These are phyloP conservation scores for Candida boleticola DNA, from an alignment of 805 yeast genomes.

Conservation along the genomic window DNA sequence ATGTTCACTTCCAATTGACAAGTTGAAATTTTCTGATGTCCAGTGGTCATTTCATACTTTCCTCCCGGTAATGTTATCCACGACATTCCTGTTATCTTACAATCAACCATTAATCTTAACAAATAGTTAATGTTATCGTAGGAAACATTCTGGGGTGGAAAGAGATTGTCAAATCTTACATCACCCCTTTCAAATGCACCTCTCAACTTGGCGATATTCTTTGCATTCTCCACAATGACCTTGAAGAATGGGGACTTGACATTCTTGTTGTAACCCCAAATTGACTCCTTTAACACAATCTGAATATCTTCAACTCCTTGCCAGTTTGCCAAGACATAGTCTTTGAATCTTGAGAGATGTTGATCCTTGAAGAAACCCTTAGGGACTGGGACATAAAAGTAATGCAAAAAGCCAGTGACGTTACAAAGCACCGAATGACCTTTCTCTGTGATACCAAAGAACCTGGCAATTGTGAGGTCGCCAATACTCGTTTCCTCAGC, in stretches of 20 bases:
- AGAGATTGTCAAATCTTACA: slow-evolving; percentile 59
- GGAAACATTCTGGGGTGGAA: slow-evolving; percentile 62
- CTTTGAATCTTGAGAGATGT: slow-evolving; percentile 43
- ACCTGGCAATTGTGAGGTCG: slow-evolving; percentile 65
- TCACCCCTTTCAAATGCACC: slow-evolving; percentile 83
- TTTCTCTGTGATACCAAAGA: slow-evolving; percentile 87
- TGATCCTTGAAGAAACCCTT: slow-evolving; percentile 62
- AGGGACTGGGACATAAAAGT: slow-evolving; percentile 91
- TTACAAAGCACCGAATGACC: slow-evolving; percentile 91
- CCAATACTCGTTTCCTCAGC: slow-evolving; percentile 77
- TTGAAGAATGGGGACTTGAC: slow-evolving; percentile 76
- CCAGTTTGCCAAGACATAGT: slow-evolving; percentile 46
- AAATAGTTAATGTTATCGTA: slow-evolving; percentile 89
- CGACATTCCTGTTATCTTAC: slow-evolving; percentile 92
- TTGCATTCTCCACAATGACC: slow-evolving; percentile 64
- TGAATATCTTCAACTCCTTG: slow-evolving; percentile 66
- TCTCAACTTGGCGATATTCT: slow-evolving; percentile 65
- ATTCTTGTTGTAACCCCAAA: slow-evolving; percentile 92
- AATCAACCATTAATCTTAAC: slow-evolving; percentile 86
- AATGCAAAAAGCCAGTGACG: slow-evolving; percentile 85
- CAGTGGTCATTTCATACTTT: slow-evolving; percentile 53
- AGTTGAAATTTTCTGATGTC: slow-evolving; percentile 51
- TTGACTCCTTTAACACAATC: slow-evolving; percentile 70
- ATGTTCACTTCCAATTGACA: slow-evolving; percentile 85
- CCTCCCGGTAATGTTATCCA: slow-evolving; percentile 89